Evolutionary conservation across 1,284 basidiomycete species (phyloP).

Genomic region (Rhodotorula sp.): DNA sequence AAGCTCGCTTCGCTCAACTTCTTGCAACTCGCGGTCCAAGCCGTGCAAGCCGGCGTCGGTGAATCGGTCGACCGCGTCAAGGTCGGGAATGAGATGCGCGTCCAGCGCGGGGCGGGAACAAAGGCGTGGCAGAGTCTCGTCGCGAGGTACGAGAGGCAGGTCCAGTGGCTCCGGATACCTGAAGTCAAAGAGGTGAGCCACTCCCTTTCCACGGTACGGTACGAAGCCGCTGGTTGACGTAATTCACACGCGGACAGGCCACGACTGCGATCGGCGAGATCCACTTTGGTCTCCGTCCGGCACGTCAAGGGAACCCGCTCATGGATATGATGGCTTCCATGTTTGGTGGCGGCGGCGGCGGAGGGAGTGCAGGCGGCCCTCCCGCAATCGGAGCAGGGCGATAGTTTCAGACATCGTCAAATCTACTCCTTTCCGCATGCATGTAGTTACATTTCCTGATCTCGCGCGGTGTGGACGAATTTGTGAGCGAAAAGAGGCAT

Average conservation of each 20-base stretch:
- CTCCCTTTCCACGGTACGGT: too few relatives aligned
- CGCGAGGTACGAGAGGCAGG: conserved; percentile 42
- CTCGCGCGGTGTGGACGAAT: not conserved
- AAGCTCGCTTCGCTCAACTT: conserved; percentile 76
- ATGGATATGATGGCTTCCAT: conserved; percentile 67
- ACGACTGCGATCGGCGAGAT: conserved; percentile 60
- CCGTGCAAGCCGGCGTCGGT: conserved; percentile 74
- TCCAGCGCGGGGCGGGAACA: conserved; percentile 35
- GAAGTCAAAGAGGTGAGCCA: conserved; percentile 62
- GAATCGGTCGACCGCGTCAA: conserved; percentile 47
- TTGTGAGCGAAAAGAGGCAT: not conserved
- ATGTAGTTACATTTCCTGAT: not conserved
- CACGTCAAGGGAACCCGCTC: conserved; percentile 72
- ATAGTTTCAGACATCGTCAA: not conserved
- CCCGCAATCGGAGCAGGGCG: not conserved
- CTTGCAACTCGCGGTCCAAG: conserved; percentile 76
- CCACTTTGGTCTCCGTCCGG: conserved; percentile 77
- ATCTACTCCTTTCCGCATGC: not conserved
- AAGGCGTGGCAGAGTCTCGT: conserved; percentile 38
- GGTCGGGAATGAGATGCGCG: conserved; percentile 26
- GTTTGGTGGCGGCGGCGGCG: conserved; percentile 63
- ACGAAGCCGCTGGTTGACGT: too few relatives aligned
- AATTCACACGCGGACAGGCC: conserved; percentile 49
- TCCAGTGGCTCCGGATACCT: conserved; percentile 56
- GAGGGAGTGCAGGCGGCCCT: conserved; percentile 6